These are phyloP conservation scores for Penstemon davidsonii DNA, from an alignment of 257 asterid genomes.

Conservation along the genomic window DNA sequence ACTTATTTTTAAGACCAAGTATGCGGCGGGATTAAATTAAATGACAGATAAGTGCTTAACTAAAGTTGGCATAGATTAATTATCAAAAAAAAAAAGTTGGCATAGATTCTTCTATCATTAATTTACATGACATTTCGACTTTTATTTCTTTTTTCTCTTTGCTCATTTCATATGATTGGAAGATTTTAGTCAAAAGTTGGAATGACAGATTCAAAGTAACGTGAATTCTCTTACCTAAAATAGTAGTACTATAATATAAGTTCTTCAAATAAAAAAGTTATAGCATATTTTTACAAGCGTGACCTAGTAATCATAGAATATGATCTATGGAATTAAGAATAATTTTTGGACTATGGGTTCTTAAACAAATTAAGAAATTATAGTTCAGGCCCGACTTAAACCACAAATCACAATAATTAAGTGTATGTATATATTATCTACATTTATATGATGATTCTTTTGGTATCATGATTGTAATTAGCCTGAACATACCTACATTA, in stretches of 20 bases:
- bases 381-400: no score
- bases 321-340: not conserved
- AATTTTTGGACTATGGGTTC: not conserved
- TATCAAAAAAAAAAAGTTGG: not conserved
- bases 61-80: not conserved
- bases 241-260: not conserved
- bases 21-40: constrained; percentile 1
- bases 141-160: not conserved
- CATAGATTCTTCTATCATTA: not conserved
- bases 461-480: no score
- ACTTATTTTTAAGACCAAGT: not conserved
- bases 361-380: no score
- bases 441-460: no score
- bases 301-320: not conserved
- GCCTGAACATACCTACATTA: no score
- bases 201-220: not conserved
- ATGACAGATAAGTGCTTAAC: not conserved
- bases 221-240: not conserved
- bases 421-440: no score
- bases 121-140: not conserved
- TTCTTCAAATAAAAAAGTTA: not conserved
- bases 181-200: not conserved
- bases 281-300: not conserved
- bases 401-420: no score
- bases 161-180: not conserved